phyloP scores from a whole-genome alignment of 352 stramenopile genomes.

The Pythium myriotylum region DNA sequence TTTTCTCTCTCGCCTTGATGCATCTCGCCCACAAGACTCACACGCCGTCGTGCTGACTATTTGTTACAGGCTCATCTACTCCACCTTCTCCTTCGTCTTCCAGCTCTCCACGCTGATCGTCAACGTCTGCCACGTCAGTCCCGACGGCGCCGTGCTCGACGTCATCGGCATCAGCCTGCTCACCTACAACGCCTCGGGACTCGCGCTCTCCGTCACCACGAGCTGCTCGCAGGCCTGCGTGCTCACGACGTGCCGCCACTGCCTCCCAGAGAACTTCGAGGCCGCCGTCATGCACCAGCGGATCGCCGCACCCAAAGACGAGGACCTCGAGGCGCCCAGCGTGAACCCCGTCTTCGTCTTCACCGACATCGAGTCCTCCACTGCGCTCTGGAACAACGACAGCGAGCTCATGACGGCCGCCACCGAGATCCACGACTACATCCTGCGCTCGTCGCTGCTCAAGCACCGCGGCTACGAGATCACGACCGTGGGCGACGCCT shows the following conservation, averaged over 20 bases:
- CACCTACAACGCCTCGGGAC: constrained; percentile 6
- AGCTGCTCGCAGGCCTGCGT: constrained; percentile 53
- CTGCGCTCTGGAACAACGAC: no score
- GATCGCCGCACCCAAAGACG: no score
- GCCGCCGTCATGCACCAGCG: no score
- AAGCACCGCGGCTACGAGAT: constrained; percentile 67
- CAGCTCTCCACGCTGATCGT: constrained; percentile 26
- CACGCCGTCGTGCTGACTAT: no score
- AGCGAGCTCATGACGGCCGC: constrained; percentile 31
- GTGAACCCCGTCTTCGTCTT: constrained; percentile 31
- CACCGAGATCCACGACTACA: constrained; percentile 28
- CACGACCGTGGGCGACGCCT: constrained; percentile 61
- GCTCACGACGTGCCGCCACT: constrained; percentile 41
- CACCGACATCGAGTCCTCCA: no score
- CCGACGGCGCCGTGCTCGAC: neutral
- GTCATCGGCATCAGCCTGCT: constrained; percentile 12
- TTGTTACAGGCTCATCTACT: constrained; percentile 55
- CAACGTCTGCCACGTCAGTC: constrained; percentile 4
- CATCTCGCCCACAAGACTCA: no score
- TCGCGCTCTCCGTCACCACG: neutral
- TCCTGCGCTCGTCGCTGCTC: constrained; percentile 24
- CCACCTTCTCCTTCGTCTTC: constrained; percentile 57
- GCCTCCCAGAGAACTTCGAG: no score
- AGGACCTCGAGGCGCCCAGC: constrained; percentile 26
- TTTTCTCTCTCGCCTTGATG: no score